phyloP scores from a whole-genome alignment of 192 early-diverging fungal genomes.

The Helicostylum pulchrum region DNA sequence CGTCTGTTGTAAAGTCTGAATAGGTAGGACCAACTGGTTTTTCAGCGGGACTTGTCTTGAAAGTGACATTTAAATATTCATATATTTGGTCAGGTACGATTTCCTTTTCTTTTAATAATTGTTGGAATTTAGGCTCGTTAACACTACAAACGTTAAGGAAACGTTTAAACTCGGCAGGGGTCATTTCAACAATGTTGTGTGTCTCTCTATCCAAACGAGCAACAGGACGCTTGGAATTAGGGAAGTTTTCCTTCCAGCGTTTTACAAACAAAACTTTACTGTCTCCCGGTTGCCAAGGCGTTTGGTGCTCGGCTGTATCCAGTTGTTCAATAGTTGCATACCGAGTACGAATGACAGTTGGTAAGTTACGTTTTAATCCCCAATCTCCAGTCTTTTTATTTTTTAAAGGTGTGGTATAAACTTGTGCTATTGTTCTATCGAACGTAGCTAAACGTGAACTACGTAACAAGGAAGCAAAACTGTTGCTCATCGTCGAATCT shows the following conservation, averaged over 20 bases:
- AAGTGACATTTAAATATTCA: constrained; percentile 29
- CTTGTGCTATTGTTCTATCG: constrained; percentile 64
- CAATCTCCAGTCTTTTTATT: constrained; percentile 58
- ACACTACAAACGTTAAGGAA: constrained; percentile 52
- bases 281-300: constrained; percentile 57
- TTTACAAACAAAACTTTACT: constrained; percentile 52
- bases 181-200: constrained; percentile 57
- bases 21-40: constrained; percentile 48
- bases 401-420: constrained; percentile 61
- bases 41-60: constrained; percentile 6
- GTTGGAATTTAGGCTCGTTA: constrained; percentile 33
- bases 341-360: constrained; percentile 57
- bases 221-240: constrained; percentile 49
- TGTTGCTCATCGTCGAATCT: constrained; percentile 1
- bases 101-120: constrained; percentile 20
- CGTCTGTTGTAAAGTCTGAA: constrained; percentile 34
- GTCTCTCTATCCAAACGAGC: constrained; percentile 37
- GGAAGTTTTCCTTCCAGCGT: constrained; percentile 74
- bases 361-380: constrained; percentile 73
- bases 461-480: constrained; percentile 48
- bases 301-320: constrained; percentile 70
- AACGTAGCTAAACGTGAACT: constrained; percentile 66
- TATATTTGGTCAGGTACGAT: constrained; percentile 25
- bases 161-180: constrained; percentile 54
- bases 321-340: constrained; percentile 51